Evolutionary conservation across 148 eudicot species (phyloP).

Genomic region (Camellia granthamiana): DNA sequence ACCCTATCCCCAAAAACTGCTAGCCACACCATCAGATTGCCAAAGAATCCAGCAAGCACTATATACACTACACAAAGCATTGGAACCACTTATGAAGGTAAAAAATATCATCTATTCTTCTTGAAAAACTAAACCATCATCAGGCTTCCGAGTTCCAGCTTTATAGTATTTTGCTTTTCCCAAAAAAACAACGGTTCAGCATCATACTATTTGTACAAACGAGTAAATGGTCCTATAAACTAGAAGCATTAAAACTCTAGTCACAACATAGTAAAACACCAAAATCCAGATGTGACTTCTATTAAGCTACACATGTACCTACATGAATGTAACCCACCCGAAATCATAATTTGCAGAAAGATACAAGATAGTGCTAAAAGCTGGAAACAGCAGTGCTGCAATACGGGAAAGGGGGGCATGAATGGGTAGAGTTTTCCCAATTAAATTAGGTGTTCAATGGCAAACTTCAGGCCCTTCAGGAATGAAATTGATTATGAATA

Average conservation of each 20-base stretch:
- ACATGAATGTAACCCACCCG: too few species aligned
- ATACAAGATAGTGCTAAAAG: not conserved
- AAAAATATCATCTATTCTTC: not conserved
- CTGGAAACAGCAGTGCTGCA: not conserved
- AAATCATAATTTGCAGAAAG: too few species aligned
- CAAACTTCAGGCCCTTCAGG: not conserved
- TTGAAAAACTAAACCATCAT: not conserved
- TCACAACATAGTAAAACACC: not conserved
- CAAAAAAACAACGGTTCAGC: not conserved
- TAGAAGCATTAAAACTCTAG: slow-evolving; percentile 1
- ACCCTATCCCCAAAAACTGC: too few species aligned
- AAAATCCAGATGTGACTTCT: not conserved
- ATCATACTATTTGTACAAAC: not conserved
- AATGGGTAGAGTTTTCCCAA: too few species aligned
- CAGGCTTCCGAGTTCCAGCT: not conserved
- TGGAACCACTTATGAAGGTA: too few species aligned
- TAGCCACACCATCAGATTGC: too few species aligned
- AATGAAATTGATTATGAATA: not conserved
- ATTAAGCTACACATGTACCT: not conserved
- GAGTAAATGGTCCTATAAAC: not conserved
- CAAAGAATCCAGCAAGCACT: too few species aligned
- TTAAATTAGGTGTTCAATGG: not conserved
- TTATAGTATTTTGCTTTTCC: not conserved
- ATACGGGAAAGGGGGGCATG: not conserved
- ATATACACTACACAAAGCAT: too few species aligned